A percentile compares a stretch with the other conserved stretches of the same genome.
Evolutionary conservation across 1,139 yeast species (phyloP).

Genomic region (Taphrina deformans): DNA sequence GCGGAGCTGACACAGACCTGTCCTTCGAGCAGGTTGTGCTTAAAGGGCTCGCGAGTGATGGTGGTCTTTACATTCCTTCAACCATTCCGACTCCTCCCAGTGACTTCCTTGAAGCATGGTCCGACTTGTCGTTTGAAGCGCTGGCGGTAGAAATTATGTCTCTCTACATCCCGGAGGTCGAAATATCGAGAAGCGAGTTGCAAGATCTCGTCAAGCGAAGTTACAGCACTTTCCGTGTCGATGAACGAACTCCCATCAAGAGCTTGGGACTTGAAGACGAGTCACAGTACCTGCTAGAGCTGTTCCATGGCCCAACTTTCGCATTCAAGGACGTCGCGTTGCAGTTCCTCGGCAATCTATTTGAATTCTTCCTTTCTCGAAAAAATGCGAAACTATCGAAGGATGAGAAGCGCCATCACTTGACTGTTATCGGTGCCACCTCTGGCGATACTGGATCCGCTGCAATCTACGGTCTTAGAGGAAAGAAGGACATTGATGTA

Average conservation of each 20-base stretch:
- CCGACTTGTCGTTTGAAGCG: conserved; percentile 71
- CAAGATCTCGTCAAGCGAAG: conserved; percentile 63
- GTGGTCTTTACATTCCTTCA: conserved; percentile 90
- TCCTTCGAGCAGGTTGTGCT: conserved; percentile 46
- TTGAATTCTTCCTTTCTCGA: conserved; percentile 84
- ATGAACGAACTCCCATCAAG: conserved; percentile 79
- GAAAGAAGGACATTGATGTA: conserved; percentile 93
- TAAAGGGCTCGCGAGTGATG: conserved; percentile 92
- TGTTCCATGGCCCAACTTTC: conserved; percentile 98
- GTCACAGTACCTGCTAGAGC: conserved; percentile 74
- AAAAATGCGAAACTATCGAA: conserved; percentile 64
- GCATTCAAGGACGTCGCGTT: conserved; percentile 98
- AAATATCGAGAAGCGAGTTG: conserved; percentile 72
- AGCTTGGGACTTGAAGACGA: conserved; percentile 55
- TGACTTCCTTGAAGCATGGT: conserved; percentile 67
- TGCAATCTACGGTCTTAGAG: conserved; percentile 95
- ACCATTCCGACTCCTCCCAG: conserved; percentile 68
- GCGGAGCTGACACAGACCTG: conserved; percentile 35
- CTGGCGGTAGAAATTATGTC: conserved; percentile 84
- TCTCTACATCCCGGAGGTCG: conserved; percentile 65
- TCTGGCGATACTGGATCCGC: conserved; percentile 99
- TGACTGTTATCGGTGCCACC: conserved; percentile 98
- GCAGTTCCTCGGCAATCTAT: conserved; percentile 94
- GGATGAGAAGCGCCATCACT: conserved; percentile 61
- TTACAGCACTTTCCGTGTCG: conserved; percentile 84